Conservation (phyloP, 208 protist genomes). For the Trypanosoma grayi region DNA sequence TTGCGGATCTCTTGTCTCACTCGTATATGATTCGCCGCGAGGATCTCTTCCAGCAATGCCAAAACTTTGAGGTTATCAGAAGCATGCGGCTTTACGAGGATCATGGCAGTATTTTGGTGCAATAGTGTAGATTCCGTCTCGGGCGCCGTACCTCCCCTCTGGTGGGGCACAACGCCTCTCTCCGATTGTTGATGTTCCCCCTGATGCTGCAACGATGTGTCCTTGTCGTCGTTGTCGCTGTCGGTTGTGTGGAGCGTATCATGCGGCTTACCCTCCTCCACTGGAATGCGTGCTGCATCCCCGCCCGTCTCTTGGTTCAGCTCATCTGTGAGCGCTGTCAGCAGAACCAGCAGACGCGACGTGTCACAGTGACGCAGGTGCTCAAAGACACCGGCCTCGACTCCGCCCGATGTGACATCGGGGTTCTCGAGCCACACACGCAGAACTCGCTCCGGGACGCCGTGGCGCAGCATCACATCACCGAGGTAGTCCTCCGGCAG, state of each 20-base stretch:
- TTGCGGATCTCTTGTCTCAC: conserved; percentile 26
- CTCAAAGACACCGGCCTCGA: conserved; percentile 40
- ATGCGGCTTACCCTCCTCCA: not conserved
- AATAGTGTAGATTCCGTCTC: conserved; percentile 23
- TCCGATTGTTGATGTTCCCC: no score
- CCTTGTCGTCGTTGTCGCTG: not conserved
- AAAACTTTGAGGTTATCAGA: conserved; percentile 17
- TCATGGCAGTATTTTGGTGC: conserved; percentile 44
- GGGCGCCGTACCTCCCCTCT: not conserved
- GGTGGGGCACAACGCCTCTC: no score
- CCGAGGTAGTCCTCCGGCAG: conserved; percentile 39
- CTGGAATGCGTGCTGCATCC: conserved; percentile 12
- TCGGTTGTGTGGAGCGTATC: not conserved
- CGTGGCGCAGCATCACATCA: conserved; percentile 29
- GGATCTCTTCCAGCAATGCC: conserved; percentile 23
- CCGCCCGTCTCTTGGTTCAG: conserved; percentile 1
- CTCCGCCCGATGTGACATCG: conserved; percentile 20
- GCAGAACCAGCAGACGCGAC: conserved; percentile 20
- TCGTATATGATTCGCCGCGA: conserved; percentile 26
- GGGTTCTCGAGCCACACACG: conserved; percentile 38
- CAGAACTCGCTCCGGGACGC: conserved; percentile 27
- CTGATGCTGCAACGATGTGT: no score
- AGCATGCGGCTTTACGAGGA: conserved; percentile 55
- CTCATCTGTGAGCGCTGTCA: conserved; percentile 29
- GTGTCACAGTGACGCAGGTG: conserved; percentile 35